Evolutionary conservation across 345 rosid genomes (phyloP).

Genomic region (Passiflora organensis): DNA sequence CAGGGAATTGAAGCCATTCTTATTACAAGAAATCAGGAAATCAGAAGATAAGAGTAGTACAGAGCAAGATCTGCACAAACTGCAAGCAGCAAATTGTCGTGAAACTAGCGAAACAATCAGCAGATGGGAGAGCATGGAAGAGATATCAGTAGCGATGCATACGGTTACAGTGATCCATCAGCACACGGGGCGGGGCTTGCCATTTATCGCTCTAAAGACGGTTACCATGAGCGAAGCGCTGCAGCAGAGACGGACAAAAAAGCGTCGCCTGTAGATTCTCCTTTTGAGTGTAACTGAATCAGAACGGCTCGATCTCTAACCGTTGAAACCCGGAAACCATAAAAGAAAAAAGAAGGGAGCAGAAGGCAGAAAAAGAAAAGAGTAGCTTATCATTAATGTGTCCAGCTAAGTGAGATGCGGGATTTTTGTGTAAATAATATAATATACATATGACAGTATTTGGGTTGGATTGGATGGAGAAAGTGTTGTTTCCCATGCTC

Average conservation of each 20-base stretch:
- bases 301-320: conserved; percentile 10
- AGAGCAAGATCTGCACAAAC: too few species aligned
- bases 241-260: background rate
- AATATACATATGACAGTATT: background rate
- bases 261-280: background rate
- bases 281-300: conserved; percentile 15
- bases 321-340: background rate
- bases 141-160: too few species aligned
- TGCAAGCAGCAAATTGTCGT: too few species aligned
- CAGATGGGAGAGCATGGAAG: too few species aligned
- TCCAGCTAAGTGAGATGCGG: background rate
- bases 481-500: too few species aligned
- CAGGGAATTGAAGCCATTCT: too few species aligned
- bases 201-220: background rate
- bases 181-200: too few species aligned
- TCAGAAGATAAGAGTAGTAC: too few species aligned
- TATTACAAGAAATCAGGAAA: too few species aligned
- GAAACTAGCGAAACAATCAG: too few species aligned
- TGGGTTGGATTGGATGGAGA: background rate
- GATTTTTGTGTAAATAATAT: background rate
- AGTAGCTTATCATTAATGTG: background rate
- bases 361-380: background rate
- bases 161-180: too few species aligned
- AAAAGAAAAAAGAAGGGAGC: background rate
- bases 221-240: background rate